Conservation (phyloP, 805 yeast species). For the Suhomyces sp. region DNA sequence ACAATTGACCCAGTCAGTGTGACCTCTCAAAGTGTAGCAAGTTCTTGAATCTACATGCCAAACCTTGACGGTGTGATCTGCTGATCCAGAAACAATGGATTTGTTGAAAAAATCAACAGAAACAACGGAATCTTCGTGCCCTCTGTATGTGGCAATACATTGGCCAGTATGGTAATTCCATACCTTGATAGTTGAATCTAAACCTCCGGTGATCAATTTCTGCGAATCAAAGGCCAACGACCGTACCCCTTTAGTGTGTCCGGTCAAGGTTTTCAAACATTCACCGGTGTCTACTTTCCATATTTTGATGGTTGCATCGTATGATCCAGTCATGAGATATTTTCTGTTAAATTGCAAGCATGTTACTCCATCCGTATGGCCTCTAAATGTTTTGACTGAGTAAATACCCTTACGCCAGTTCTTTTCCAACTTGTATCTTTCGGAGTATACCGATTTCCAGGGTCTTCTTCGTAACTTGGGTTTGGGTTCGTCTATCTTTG, state of each 20-base stretch:
- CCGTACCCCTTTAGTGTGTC: constrained; percentile 88
- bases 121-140: constrained; percentile 84
- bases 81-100: constrained; percentile 88
- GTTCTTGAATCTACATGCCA: constrained; percentile 96
- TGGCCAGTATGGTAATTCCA: constrained; percentile 97
- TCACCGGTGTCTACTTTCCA: constrained; percentile 88
- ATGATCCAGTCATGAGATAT: constrained; percentile 84
- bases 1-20: constrained; percentile 86
- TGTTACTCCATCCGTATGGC: constrained; percentile 87
- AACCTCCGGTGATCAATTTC: constrained; percentile 87
- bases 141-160: constrained; percentile 90
- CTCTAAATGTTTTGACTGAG: constrained; percentile 61
- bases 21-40: constrained; percentile 91
- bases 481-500: constrained; percentile 4
- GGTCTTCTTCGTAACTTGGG: constrained; percentile 53
- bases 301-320: constrained; percentile 85
- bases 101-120: constrained; percentile 79
- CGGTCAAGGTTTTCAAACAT: constrained; percentile 70
- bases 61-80: constrained; percentile 87
- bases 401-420: constrained; percentile 91
- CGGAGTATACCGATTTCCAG: constrained; percentile 94
- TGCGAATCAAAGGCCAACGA: constrained; percentile 83
- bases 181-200: constrained; percentile 87
- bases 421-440: constrained; percentile 84
- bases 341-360: constrained; percentile 79